These are phyloP conservation scores for Yamadazyma spencermartinsiae DNA, from an alignment of 1,139 yeast genomes.

Conservation along the genomic window DNA sequence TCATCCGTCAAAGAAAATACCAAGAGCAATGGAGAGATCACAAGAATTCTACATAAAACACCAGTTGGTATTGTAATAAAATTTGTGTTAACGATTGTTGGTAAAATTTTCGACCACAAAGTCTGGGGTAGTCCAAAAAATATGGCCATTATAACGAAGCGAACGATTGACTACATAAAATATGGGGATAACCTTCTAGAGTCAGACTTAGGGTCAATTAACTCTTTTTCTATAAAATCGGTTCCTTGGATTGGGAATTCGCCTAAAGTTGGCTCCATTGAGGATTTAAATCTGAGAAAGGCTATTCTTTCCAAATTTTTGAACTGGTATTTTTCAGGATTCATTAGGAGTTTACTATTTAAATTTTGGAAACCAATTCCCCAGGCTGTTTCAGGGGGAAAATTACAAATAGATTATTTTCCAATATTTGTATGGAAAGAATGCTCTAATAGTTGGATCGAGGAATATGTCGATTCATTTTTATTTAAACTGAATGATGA, in stretches of 20 bases:
- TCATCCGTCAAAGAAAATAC: not conserved
- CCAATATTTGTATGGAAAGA: slow-evolving; percentile 61
- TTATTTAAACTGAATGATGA: slow-evolving; percentile 19
- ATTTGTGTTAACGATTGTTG: slow-evolving; percentile 42
- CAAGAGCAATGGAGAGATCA: not conserved
- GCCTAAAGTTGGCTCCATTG: slow-evolving; percentile 27
- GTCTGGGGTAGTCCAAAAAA: slow-evolving; percentile 59
- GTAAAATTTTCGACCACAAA: slow-evolving; percentile 51
- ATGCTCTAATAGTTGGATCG: slow-evolving; percentile 43
- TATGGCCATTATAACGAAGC: slow-evolving; percentile 37
- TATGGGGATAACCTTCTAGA: slow-evolving; percentile 34
- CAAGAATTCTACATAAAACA: slow-evolving; percentile 19
- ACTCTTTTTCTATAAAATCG: slow-evolving; percentile 35
- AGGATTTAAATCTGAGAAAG: slow-evolving; percentile 35
- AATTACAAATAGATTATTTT: slow-evolving; percentile 40
- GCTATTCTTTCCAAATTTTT: slow-evolving; percentile 43
- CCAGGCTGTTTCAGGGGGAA: slow-evolving; percentile 34
- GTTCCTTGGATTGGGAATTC: slow-evolving; percentile 50
- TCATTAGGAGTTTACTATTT: slow-evolving; percentile 50
- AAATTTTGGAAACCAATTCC: slow-evolving; percentile 66
- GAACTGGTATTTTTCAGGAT: slow-evolving; percentile 55
- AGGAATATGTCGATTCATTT: slow-evolving; percentile 35
- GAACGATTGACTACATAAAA: slow-evolving; percentile 40
- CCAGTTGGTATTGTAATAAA: slow-evolving; percentile 30
- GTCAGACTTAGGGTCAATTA: slow-evolving; percentile 23